A percentile compares a stretch with the other conserved stretches of the same genome.
phyloP scores from a whole-genome alignment of 176 grass and related monocot genomes.

The Zoysia pacifica region DNA sequence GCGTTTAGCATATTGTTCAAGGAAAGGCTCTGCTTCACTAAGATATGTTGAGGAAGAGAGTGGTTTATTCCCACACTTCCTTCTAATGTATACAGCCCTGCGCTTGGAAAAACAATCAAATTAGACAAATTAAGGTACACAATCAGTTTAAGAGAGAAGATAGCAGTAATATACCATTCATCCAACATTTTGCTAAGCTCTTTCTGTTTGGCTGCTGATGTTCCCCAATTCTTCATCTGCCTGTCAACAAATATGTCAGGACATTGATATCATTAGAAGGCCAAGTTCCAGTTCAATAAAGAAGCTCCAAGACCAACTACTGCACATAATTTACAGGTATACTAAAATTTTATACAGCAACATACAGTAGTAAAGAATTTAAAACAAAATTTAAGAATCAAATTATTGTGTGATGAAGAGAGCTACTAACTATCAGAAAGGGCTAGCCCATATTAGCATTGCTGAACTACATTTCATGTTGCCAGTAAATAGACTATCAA shows the following conservation, averaged over 20 bases:
- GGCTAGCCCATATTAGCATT: slow-evolving; percentile 6
- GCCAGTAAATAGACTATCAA: slow-evolving; percentile 1
- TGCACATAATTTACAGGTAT: neutral
- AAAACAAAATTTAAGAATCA: neutral
- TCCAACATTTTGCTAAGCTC: slow-evolving; percentile 97
- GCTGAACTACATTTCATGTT: neutral
- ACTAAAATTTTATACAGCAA: neutral
- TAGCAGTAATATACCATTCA: slow-evolving; percentile 71
- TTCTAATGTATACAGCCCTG: slow-evolving; percentile 84
- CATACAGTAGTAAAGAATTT: slow-evolving; percentile 10
- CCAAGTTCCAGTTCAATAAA: slow-evolving; percentile 16
- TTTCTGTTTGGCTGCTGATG: slow-evolving; percentile 78
- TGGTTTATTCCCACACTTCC: slow-evolving; percentile 75
- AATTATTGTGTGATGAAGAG: slow-evolving; percentile 8
- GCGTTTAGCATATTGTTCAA: slow-evolving; percentile 84
- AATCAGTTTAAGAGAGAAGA: slow-evolving; percentile 14
- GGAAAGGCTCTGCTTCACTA: slow-evolving; percentile 92
- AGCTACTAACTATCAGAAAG: slow-evolving; percentile 7
- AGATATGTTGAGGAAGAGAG: slow-evolving; percentile 82
- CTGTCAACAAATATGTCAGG: slow-evolving; percentile 45
- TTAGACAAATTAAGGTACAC: slow-evolving; percentile 20
- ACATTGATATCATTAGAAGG: slow-evolving; percentile 38
- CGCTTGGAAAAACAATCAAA: slow-evolving; percentile 25
- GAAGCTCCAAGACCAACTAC: slow-evolving; percentile 1
- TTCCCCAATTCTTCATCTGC: slow-evolving; percentile 95